Evolutionary conservation across 306 rosid species (phyloP).

Genomic region (Corylus heterophylla): DNA sequence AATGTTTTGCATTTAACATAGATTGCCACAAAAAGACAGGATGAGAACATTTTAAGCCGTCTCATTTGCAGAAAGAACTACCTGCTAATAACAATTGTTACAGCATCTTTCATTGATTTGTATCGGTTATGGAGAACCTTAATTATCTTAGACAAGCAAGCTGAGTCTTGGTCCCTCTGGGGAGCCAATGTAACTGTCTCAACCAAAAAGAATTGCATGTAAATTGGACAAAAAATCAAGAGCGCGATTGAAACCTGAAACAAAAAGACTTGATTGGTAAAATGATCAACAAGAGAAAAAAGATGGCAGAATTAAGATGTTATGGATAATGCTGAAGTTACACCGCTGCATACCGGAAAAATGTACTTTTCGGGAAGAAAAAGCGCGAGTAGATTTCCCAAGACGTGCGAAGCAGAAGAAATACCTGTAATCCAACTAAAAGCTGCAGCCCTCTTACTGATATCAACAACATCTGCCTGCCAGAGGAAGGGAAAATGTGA

Average conservation of each 20-base stretch:
- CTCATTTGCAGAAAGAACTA: slow-evolving; percentile 14
- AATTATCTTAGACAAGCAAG: slow-evolving; percentile 43
- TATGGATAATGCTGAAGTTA: slow-evolving; percentile 1
- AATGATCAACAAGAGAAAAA: slow-evolving; percentile 1
- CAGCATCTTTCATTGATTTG: slow-evolving; percentile 64
- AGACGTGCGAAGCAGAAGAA: slow-evolving; percentile 60
- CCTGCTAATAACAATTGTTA: slow-evolving; percentile 61
- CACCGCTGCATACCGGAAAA: slow-evolving; percentile 39
- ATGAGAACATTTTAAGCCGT: background rate
- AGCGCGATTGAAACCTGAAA: slow-evolving; percentile 74
- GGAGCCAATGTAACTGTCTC: slow-evolving; percentile 52
- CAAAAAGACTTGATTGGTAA: slow-evolving; percentile 3
- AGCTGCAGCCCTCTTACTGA: slow-evolving; percentile 53
- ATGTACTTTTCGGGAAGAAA: slow-evolving; percentile 55
- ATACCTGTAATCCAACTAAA: slow-evolving; percentile 72
- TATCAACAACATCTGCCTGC: slow-evolving; percentile 67
- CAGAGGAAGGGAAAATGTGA: slow-evolving; percentile 18
- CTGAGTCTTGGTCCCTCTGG: slow-evolving; percentile 23
- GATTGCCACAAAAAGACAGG: background rate
- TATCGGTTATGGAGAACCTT: slow-evolving; percentile 47
- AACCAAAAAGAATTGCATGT: slow-evolving; percentile 66
- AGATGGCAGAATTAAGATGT: background rate
- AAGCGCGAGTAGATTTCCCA: slow-evolving; percentile 58
- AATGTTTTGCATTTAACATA: background rate
- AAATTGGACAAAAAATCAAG: slow-evolving; percentile 56